A percentile compares a stretch with the other conserved stretches of the same genome.
These are phyloP conservation scores for Cerrena zonata DNA, from an alignment of 1,284 basidiomycete genomes.

Conservation along the genomic window DNA sequence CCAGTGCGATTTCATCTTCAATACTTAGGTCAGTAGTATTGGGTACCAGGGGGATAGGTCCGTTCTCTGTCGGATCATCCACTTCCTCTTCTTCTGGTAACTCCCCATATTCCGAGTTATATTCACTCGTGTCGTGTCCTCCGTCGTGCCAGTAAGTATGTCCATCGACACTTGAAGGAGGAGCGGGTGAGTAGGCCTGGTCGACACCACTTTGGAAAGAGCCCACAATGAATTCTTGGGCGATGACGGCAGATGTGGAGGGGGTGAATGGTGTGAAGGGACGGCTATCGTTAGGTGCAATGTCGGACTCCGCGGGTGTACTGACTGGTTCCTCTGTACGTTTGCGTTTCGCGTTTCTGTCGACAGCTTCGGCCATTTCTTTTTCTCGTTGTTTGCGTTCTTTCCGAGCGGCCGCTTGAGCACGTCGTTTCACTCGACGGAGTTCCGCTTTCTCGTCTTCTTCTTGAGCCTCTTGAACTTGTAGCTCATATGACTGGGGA, in stretches of 20 bases:
- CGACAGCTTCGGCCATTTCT: conserved; percentile 11
- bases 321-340: background rate
- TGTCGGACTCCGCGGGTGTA: background rate
- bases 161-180: conserved; percentile 40
- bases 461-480: conserved; percentile 6
- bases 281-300: background rate
- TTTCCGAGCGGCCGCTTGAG: conserved; percentile 21
- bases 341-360: background rate
- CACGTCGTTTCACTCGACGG: conserved; percentile 23
- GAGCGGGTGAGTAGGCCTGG: conserved; percentile 42
- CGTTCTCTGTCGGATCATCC: background rate
- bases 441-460: conserved; percentile 19
- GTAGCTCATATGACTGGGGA: background rate
- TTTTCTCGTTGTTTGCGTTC: conserved; percentile 19
- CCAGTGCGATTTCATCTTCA: background rate
- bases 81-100: conserved; percentile 19
- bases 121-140: conserved; percentile 26
- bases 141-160: conserved; percentile 17
- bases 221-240: conserved; percentile 1
- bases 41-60: background rate
- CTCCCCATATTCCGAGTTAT: conserved; percentile 30
- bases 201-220: conserved; percentile 17
- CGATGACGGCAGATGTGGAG: too few species aligned
- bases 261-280: background rate
- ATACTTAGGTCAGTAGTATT: background rate